Evolutionary conservation across 768 basidiomycete species (phyloP), one percentile per base, ranked within the genome.

Genomic region (Galerina sulciceps): DNA sequence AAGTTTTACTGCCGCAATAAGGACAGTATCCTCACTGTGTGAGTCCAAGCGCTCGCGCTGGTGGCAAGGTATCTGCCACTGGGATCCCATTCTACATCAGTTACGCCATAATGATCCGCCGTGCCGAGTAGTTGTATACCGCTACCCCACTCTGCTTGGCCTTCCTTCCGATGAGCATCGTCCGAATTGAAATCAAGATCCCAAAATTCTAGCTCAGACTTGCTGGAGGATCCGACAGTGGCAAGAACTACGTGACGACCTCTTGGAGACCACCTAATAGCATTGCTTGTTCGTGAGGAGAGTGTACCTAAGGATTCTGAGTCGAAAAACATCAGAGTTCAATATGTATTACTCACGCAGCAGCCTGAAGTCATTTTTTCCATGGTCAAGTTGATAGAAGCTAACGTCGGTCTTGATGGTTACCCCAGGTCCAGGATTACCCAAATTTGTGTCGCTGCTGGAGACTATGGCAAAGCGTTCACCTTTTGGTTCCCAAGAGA

Each of bases 161-260:
- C 81, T 57, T 87, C 85, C 59, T 80, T 81, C 41, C 78, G 77
- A 10, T 74, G 74, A 10, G 68, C 69, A 55, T 86, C 82, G 57
- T 92, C 90, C 26, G 75, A 76, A 63, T 84, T 89, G 72, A 97
- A 96, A 77, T 99, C 97, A 43, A 98, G 82, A 75, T 99, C 97
- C 95, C 93, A 99, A 77, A 99, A 99, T 72, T 99, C 96, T 26
- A 99, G 83, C 74, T 98, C 97, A 9, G 94, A 99, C 78, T 99
- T 99, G 67, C 85, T 88, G 10, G 93, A 90, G 9, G 93, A 96
- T 23, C 96, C 97, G 57, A 99, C 91, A 41, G 96, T 99, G 20
- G 96, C 96, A 59, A 99, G 85, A 53, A 97, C 91, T 58, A 96
- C 91, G 76, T 98, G 94, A 43, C 96, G 90, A 53, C 97, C 97